phyloP scores from a whole-genome alignment of 129 eudicot genomes.

The Chrysanthemum seticuspe region DNA sequence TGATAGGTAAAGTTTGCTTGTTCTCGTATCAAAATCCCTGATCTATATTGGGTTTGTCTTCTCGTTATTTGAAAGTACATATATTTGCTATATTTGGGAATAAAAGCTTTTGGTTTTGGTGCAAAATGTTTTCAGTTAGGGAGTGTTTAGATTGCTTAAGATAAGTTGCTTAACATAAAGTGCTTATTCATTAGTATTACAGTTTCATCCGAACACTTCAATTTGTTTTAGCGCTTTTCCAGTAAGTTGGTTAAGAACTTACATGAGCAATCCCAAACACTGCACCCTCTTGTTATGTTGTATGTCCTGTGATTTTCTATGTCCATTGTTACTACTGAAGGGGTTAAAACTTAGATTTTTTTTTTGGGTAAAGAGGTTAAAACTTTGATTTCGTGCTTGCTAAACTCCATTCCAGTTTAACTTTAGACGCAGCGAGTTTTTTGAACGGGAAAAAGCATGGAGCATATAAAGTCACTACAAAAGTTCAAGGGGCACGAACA shows the following conservation, averaged over 20 bases:
- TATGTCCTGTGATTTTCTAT: background rate
- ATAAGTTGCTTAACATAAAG: background rate
- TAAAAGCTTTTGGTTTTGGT: background rate
- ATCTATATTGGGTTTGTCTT: slow-evolving; percentile 1
- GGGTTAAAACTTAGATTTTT: background rate
- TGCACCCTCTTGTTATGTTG: too few relatives aligned
- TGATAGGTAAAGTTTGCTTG: slow-evolving; percentile 12
- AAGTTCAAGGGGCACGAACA: background rate
- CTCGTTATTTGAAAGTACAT: slow-evolving; percentile 5
- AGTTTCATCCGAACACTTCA: too few relatives aligned
- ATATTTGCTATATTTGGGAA: slow-evolving; percentile 7
- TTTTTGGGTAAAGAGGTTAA: background rate
- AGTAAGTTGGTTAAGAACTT: too few relatives aligned
- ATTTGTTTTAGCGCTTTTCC: too few relatives aligned
- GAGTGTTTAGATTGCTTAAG: background rate
- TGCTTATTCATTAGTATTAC: background rate
- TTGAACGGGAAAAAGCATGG: too few relatives aligned
- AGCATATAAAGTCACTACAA: too few relatives aligned
- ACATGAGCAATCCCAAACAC: too few relatives aligned
- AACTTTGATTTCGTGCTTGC: slow-evolving; percentile 1
- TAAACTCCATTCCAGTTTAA: background rate
- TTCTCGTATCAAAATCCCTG: background rate
- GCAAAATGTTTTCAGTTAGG: background rate
- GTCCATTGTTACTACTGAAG: background rate
- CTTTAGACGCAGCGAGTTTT: too few relatives aligned